phyloP scores from a whole-genome alignment of 768 basidiomycete genomes.

The Coprinopsis cinerea region DNA sequence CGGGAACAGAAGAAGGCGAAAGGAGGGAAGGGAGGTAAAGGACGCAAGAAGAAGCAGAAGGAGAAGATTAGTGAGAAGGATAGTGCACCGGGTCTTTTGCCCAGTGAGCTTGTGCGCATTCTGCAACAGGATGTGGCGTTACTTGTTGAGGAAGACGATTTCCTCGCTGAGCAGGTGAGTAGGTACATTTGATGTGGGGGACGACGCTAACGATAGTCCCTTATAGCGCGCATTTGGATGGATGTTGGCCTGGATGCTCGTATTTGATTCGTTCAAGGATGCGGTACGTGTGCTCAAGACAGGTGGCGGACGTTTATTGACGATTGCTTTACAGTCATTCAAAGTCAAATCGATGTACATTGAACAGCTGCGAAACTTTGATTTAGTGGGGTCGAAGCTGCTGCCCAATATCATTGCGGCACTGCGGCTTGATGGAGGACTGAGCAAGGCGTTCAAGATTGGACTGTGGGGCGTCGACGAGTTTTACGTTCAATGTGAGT shows the following conservation, averaged over 20 bases:
- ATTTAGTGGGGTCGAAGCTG: constrained; percentile 57
- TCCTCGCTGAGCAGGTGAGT: constrained; percentile 29
- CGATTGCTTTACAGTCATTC: constrained; percentile 53
- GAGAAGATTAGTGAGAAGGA: too few species aligned
- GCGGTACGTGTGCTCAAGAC: constrained; percentile 49
- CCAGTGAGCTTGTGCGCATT: constrained; percentile 59
- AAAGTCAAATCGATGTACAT: constrained; percentile 82
- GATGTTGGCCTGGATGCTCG: constrained; percentile 86
- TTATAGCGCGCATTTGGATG: constrained; percentile 52
- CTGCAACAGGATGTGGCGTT: constrained; percentile 46
- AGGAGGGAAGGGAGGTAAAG: constrained; percentile 3
- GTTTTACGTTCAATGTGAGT: constrained; percentile 68
- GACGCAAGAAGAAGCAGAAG: constrained; percentile 11
- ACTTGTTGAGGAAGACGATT: constrained; percentile 27
- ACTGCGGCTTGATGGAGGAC: constrained; percentile 61
- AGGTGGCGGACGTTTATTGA: not conserved
- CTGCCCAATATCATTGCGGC: constrained; percentile 67
- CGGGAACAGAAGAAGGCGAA: too few species aligned
- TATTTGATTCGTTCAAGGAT: constrained; percentile 77
- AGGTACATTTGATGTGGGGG: not conserved
- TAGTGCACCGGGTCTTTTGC: constrained; percentile 31
- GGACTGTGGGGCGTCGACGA: constrained; percentile 83
- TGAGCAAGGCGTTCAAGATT: constrained; percentile 69
- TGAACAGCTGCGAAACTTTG: constrained; percentile 72
- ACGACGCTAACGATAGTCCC: not conserved